These are phyloP conservation scores for Apiospora malaysiana DNA, from an alignment of 2,329 filamentous ascomycete species.

Conservation along the genomic window DNA sequence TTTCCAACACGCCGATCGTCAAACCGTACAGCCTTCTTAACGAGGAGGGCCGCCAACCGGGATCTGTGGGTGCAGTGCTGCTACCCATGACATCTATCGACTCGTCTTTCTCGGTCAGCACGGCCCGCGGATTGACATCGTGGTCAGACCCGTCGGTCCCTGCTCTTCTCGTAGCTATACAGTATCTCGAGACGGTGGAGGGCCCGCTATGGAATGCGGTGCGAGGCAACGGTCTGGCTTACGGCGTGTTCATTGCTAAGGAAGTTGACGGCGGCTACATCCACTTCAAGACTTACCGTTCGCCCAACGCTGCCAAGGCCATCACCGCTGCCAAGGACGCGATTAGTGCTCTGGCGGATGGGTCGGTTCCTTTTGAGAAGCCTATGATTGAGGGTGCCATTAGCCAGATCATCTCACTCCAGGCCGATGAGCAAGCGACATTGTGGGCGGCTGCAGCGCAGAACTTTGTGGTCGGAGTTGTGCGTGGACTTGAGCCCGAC, in stretches of 20 bases:
- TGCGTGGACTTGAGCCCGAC: slow-evolving; percentile 75
- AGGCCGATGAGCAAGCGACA: slow-evolving; percentile 88
- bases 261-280: slow-evolving; percentile 81
- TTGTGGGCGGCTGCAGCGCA: slow-evolving; percentile 81
- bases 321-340: slow-evolving; percentile 78
- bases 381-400: slow-evolving; percentile 89
- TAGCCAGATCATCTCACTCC: slow-evolving; percentile 82
- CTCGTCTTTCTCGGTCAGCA: slow-evolving; percentile 84
- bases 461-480: slow-evolving; percentile 82
- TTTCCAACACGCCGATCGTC: slow-evolving; percentile 71
- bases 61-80: slow-evolving; percentile 75
- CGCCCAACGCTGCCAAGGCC: slow-evolving; percentile 86
- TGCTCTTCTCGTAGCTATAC: slow-evolving; percentile 83
- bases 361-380: slow-evolving; percentile 74
- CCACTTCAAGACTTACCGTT: slow-evolving; percentile 87
- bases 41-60: slow-evolving; percentile 75
- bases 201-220: slow-evolving; percentile 94
- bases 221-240: slow-evolving; percentile 90
- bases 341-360: slow-evolving; percentile 76
- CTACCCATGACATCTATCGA: slow-evolving; percentile 93
- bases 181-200: slow-evolving; percentile 92
- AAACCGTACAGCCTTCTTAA: slow-evolving; percentile 75
- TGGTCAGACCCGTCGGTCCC: slow-evolving; percentile 81
- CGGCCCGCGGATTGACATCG: slow-evolving; percentile 74
- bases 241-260: slow-evolving; percentile 81